Evolutionary conservation across 495 filamentous ascomycete genomes (phyloP).

Genomic region (Xylaria castorea): DNA sequence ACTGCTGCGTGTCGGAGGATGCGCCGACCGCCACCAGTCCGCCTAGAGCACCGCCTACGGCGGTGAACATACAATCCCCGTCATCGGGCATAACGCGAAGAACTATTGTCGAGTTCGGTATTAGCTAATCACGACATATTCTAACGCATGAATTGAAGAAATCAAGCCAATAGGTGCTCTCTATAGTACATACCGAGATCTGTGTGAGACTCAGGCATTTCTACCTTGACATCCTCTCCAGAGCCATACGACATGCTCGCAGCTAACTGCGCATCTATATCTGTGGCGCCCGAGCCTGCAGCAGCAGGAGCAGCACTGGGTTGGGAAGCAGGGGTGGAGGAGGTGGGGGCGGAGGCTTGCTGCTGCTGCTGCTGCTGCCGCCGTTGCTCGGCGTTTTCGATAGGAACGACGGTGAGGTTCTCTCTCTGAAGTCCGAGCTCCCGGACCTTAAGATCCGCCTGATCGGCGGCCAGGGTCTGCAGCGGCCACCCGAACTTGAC

Average conservation of each 20-base stretch:
- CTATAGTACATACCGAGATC: slow-evolving; percentile 31
- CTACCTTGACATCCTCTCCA: slow-evolving; percentile 35
- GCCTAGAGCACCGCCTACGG: slow-evolving; percentile 77
- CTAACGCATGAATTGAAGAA: neutral
- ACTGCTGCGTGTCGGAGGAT: slow-evolving; percentile 51
- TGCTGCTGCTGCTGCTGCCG: neutral
- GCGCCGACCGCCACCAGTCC: slow-evolving; percentile 24
- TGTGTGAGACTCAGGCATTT: slow-evolving; percentile 32
- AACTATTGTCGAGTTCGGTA: slow-evolving; percentile 48
- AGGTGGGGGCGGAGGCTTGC: slow-evolving; percentile 5
- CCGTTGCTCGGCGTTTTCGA: slow-evolving; percentile 36
- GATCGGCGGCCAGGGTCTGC: slow-evolving; percentile 67
- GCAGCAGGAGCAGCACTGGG: slow-evolving; percentile 1
- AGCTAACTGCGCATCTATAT: slow-evolving; percentile 18
- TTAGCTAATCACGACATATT: neutral
- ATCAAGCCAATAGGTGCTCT: neutral
- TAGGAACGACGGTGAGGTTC: slow-evolving; percentile 72
- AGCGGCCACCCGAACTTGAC: slow-evolving; percentile 90
- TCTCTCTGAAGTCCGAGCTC: slow-evolving; percentile 79
- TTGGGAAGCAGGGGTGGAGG: slow-evolving; percentile 6
- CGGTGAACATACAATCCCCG: slow-evolving; percentile 93
- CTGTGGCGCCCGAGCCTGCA: slow-evolving; percentile 1
- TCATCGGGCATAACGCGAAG: slow-evolving; percentile 97
- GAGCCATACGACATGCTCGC: slow-evolving; percentile 22
- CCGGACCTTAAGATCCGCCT: slow-evolving; percentile 40